Conservation (phyloP, 495 filamentous ascomycete species). For the Podospora bellae-mahoneyi region DNA sequence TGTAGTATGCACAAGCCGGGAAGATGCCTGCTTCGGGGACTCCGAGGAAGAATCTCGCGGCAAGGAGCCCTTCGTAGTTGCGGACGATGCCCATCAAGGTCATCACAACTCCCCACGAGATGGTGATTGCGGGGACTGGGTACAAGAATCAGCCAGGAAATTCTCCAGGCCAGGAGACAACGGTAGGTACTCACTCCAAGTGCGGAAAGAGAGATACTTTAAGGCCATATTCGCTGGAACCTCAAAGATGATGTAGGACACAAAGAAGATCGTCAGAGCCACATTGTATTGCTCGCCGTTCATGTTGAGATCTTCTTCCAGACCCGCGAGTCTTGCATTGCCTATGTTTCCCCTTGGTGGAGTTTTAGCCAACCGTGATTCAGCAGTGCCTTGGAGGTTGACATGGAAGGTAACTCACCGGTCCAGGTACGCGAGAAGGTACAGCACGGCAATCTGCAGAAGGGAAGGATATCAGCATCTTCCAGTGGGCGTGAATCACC, state of each 20-base stretch:
- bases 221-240: neutral
- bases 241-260: constrained; percentile 61
- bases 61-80: constrained; percentile 49
- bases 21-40: constrained; percentile 58
- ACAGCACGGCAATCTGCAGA: no score
- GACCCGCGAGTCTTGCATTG: constrained; percentile 67
- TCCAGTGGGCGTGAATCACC: no score
- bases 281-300: constrained; percentile 60
- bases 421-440: no score
- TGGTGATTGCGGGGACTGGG: constrained; percentile 27
- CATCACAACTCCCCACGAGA: constrained; percentile 34
- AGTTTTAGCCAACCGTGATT: no score
- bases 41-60: constrained; percentile 55
- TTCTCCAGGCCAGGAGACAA: neutral
- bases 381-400: no score
- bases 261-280: no score
- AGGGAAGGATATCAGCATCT: no score
- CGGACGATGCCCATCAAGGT: constrained; percentile 58
- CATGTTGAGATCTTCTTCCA: constrained; percentile 56
- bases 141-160: neutral
- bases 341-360: constrained; percentile 50
- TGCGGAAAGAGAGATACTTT: neutral
- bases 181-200: neutral
- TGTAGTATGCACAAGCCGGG: constrained; percentile 58
- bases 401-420: no score